Evolutionary conservation across 2,329 filamentous ascomycete species (phyloP), one percentile per base, ranked within the genome.

Genomic region (Arthrobotrys entomopaga): DNA sequence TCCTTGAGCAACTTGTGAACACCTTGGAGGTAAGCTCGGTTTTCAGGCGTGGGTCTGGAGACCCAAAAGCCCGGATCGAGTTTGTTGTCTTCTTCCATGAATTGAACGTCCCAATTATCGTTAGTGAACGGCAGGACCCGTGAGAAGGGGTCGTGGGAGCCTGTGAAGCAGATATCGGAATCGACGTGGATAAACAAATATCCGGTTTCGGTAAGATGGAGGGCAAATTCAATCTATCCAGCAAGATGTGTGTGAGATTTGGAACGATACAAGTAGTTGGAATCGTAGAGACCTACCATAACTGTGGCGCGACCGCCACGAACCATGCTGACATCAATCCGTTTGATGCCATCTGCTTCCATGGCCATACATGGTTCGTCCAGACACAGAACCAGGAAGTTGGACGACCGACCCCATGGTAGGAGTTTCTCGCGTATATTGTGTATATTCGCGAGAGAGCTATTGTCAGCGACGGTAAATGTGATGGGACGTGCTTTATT

Each of bases 271-370:
- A 38, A 10, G 7, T 19, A 34, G 53, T 59, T 29, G 46, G n/a
- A 13, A 13, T 3, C 3, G 19, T n/a, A 61, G 16, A 40, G 29
- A n/a, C 61, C 20, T 66, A 74, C 70, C 0, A 74, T 50, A 48
- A 74, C 52, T 1, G 46, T 29, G 3, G 60, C 57, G 48, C 70
- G 48, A 15, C 70, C 70, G 2, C 70, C 70, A 24, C 63, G 61
- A 19, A 74, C 70, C 70, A 74, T 74, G 50, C 70, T 63, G 24
- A 74, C 57, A 15, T 74, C 70, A 19, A 74, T 57, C 29, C 70
- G 58, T 43, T 67, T 66, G 34, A 74, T 22, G 7, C 70, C 70
- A 26, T 56, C 42, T 1, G 70, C 29, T 24, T 64, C 29, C 63
- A 74, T 74, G 19, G 50, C 52, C 63, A 67, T 59, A 40, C 70